These are phyloP conservation scores for Dendrocalamus sinicus DNA, from an alignment of 176 grass and related monocot species.

Conservation along the genomic window DNA sequence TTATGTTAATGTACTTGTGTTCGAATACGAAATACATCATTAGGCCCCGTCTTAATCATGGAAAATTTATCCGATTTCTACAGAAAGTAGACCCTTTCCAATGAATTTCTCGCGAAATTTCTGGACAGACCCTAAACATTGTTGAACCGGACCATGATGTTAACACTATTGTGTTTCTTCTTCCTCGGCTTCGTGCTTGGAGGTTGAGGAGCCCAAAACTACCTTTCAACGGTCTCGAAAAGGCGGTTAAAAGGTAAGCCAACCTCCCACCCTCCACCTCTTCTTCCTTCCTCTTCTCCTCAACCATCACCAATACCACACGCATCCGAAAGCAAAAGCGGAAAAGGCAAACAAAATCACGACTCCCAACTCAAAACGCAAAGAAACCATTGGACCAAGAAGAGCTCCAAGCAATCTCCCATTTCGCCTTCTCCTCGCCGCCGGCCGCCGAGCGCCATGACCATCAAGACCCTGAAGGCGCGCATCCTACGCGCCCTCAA, in stretches of 20 bases:
- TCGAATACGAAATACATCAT: background rate
- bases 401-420: background rate
- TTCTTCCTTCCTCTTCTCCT: background rate
- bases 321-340: conserved; percentile 40
- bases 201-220: background rate
- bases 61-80: no score
- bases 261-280: background rate
- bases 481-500: conserved; percentile 60
- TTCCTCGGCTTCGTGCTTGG: background rate
- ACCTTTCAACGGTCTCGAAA: conserved; percentile 15
- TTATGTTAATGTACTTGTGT: background rate
- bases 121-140: background rate
- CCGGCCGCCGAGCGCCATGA: conserved; percentile 29
- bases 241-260: conserved; percentile 38
- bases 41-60: background rate
- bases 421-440: background rate
- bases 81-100: no score
- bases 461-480: conserved; percentile 59
- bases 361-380: background rate
- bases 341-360: background rate
- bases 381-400: background rate
- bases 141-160: no score
- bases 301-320: conserved; percentile 50
- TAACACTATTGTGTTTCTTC: background rate
- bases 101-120: background rate